Evolutionary conservation across 768 basidiomycete species (phyloP).

Genomic region (Galerina sulciceps): DNA sequence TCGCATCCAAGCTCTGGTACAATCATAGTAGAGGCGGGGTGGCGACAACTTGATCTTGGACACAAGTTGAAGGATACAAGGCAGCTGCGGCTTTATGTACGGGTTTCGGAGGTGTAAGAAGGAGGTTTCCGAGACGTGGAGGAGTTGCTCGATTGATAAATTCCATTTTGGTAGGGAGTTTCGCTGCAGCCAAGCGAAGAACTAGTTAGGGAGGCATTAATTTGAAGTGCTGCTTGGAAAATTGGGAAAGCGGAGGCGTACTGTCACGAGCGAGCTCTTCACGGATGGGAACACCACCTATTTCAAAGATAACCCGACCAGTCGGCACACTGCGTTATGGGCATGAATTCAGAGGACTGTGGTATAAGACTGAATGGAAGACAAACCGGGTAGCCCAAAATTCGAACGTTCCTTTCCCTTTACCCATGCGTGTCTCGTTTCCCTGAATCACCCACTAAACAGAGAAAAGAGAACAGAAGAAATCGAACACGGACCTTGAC

Average conservation of each 20-base stretch:
- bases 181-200: constrained; percentile 84
- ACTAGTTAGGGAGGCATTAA: constrained; percentile 49
- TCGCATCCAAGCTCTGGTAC: no score
- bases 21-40: no score
- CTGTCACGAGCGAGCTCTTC: constrained; percentile 94
- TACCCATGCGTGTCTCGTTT: constrained; percentile 99
- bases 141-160: constrained; percentile 74
- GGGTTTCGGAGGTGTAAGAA: constrained; percentile 48
- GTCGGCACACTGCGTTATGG: constrained; percentile 68
- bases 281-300: constrained; percentile 87
- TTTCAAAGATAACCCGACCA: constrained; percentile 92
- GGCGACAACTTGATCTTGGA: background rate
- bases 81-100: background rate
- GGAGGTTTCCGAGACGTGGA: constrained; percentile 73
- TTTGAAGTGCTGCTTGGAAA: background rate
- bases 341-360: background rate
- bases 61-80: background rate
- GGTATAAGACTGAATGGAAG: background rate
- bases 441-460: constrained; percentile 52
- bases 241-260: constrained; percentile 35
- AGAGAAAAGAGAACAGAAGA: background rate
- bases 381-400: constrained; percentile 92
- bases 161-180: constrained; percentile 87
- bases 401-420: constrained; percentile 97
- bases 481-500: constrained; percentile 69